A percentile compares a stretch with the other conserved stretches of the same genome.
Evolutionary conservation across 73 alveolate genomes (phyloP).

Genomic region (Paramecium sexaurelia): DNA sequence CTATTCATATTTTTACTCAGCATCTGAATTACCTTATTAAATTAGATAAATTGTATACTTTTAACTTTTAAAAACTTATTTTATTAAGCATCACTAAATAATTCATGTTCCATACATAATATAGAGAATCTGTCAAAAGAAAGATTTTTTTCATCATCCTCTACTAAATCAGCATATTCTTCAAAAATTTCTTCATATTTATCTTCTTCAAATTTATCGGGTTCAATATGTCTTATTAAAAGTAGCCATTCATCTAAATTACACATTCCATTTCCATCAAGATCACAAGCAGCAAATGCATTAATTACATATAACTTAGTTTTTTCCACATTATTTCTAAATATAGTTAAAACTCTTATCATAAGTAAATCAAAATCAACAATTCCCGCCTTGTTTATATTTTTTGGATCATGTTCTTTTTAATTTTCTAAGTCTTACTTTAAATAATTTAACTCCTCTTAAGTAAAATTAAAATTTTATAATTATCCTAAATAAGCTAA

Average conservation of each 20-base stretch:
- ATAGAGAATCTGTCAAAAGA: slow-evolving; percentile 65
- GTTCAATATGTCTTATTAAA: slow-evolving; percentile 60
- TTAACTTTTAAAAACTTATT: slow-evolving; percentile 44
- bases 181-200: slow-evolving; percentile 53
- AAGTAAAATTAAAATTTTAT: background rate
- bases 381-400: slow-evolving; percentile 51
- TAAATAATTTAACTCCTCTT: slow-evolving; percentile 40
- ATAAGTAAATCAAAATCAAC: slow-evolving; percentile 63
- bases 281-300: slow-evolving; percentile 67
- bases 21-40: background rate
- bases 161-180: slow-evolving; percentile 60
- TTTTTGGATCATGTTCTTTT: slow-evolving; percentile 59
- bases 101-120: slow-evolving; percentile 60
- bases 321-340: slow-evolving; percentile 47
- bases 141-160: slow-evolving; percentile 61
- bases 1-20: slow-evolving; percentile 25
- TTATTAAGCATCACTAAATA: slow-evolving; percentile 55
- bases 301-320: slow-evolving; percentile 60
- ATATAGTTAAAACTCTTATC: slow-evolving; percentile 27
- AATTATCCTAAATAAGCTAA: slow-evolving; percentile 49
- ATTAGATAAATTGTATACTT: background rate
- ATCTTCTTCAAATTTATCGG: slow-evolving; percentile 65
- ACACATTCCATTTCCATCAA: slow-evolving; percentile 67
- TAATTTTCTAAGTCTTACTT: slow-evolving; percentile 40
- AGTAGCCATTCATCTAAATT: slow-evolving; percentile 63